A percentile compares a stretch with the other conserved stretches of the same genome.
Evolutionary conservation across 352 stramenopile species (phyloP).

Genomic region (Pythium biforme): DNA sequence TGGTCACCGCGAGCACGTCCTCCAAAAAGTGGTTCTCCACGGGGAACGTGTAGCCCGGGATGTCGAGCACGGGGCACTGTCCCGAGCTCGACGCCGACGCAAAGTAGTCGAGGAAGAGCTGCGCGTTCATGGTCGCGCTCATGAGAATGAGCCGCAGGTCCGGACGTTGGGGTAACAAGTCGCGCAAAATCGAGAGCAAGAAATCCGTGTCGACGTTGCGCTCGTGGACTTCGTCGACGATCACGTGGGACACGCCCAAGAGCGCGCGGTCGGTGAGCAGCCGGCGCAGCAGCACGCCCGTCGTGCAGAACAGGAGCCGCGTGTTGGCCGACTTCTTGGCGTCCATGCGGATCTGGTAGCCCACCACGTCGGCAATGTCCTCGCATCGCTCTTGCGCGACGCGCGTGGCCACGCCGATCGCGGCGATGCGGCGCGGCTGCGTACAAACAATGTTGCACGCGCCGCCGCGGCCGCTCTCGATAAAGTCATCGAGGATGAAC

Average conservation of each 20-base stretch:
- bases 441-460: slow-evolving; percentile 96
- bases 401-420: slow-evolving; percentile 94
- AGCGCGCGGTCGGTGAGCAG: slow-evolving; percentile 89
- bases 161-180: slow-evolving; percentile 65
- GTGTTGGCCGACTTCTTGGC: slow-evolving; percentile 88
- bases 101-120: slow-evolving; percentile 89
- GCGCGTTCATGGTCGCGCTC: slow-evolving; percentile 94
- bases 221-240: slow-evolving; percentile 99
- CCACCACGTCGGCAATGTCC: slow-evolving; percentile 79
- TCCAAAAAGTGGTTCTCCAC: slow-evolving; percentile 80
- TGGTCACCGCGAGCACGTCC: slow-evolving; percentile 59
- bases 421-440: slow-evolving; percentile 95
- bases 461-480: slow-evolving; percentile 72
- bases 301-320: slow-evolving; percentile 95
- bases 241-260: slow-evolving; percentile 93
- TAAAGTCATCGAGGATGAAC: slow-evolving; percentile 95
- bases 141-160: slow-evolving; percentile 94
- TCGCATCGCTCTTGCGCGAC: slow-evolving; percentile 95
- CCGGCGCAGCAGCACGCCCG: slow-evolving; percentile 92
- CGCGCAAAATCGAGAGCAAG: slow-evolving; percentile 91
- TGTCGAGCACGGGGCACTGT: slow-evolving; percentile 70
- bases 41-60: slow-evolving; percentile 84
- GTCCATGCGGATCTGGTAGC: slow-evolving; percentile 97
- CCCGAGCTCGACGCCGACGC: not conserved
- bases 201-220: slow-evolving; percentile 97